A percentile compares a stretch with the other conserved stretches of the same genome.
Conservation (phyloP, 306 rosid genomes). For the Spatholobus suberectus region DNA sequence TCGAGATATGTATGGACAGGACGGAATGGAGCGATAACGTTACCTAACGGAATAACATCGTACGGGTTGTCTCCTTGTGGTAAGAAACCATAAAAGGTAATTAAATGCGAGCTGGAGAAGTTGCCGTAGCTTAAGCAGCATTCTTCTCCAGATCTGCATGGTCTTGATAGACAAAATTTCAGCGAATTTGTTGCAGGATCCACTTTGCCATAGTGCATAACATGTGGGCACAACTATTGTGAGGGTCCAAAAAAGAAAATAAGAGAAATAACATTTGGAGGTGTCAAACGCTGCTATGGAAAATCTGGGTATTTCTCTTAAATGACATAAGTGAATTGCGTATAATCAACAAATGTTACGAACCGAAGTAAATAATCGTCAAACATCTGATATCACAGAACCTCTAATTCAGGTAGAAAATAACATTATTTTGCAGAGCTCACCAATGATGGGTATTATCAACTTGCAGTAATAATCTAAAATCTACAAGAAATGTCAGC, state of each 20-base stretch:
- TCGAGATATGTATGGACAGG: slow-evolving; percentile 2
- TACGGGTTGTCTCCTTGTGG: slow-evolving; percentile 84
- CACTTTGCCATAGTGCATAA: slow-evolving; percentile 76
- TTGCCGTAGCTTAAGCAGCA: slow-evolving; percentile 87
- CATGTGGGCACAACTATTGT: slow-evolving; percentile 78
- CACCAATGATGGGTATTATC: slow-evolving; percentile 14
- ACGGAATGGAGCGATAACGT: slow-evolving; percentile 31
- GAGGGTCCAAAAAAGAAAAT: slow-evolving; percentile 44
- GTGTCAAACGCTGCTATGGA: slow-evolving; percentile 9
- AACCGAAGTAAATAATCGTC: slow-evolving; percentile 21
- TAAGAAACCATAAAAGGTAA: slow-evolving; percentile 81
- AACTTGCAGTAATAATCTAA: slow-evolving; percentile 24
- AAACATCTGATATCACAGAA: slow-evolving; percentile 23
- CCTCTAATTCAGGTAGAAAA: background rate
- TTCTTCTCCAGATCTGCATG: slow-evolving; percentile 82
- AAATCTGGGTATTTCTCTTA: background rate
- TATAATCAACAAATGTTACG: background rate
- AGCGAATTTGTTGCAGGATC: slow-evolving; percentile 71
- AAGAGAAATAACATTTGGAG: slow-evolving; percentile 6
- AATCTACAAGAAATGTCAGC: slow-evolving; percentile 14
- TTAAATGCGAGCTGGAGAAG: slow-evolving; percentile 74
- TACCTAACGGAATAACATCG: slow-evolving; percentile 84
- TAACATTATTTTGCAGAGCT: slow-evolving; percentile 30
- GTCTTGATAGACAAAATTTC: slow-evolving; percentile 85
- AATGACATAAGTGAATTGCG: background rate